Conservation (phyloP, 768 basidiomycete species). For the Clathrus columnatus region DNA sequence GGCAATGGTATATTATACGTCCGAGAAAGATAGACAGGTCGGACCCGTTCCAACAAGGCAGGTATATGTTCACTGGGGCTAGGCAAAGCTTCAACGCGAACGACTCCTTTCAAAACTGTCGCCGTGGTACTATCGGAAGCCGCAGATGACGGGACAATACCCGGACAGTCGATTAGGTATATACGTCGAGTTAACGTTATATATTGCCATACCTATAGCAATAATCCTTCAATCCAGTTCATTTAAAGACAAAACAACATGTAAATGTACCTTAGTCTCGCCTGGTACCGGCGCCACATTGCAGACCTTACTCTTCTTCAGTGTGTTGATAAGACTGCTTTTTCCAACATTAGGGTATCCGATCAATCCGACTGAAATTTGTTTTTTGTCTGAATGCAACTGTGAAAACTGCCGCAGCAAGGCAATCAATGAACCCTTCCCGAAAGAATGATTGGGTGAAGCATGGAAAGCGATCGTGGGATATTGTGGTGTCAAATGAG, state of each 20-base stretch:
- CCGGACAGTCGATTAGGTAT: constrained; percentile 98
- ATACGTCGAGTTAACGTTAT: constrained; percentile 93
- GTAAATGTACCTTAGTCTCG: constrained; percentile 71
- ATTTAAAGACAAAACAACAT: not conserved
- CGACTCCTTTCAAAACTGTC: constrained; percentile 93
- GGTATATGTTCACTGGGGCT: constrained; percentile 91
- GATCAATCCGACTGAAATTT: constrained; percentile 96
- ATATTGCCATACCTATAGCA: constrained; percentile 88
- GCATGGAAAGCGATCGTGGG: constrained; percentile 99
- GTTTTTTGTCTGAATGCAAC: constrained; percentile 97
- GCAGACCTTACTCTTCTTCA: no score
- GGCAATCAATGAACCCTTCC: constrained; percentile 96
- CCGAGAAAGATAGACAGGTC: constrained; percentile 83
- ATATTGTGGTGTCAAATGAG: constrained; percentile 88
- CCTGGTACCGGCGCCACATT: constrained; percentile 93
- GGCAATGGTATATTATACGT: constrained; percentile 70
- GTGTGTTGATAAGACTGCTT: constrained; percentile 94
- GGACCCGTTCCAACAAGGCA: constrained; percentile 80
- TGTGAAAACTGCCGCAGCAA: constrained; percentile 93
- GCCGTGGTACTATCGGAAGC: constrained; percentile 74
- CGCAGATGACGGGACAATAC: constrained; percentile 91
- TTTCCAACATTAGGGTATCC: constrained; percentile 99
- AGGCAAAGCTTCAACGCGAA: constrained; percentile 89
- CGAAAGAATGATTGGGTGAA: constrained; percentile 98
- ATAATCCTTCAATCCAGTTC: not conserved